Evolutionary conservation across 2,329 filamentous ascomycete genomes (phyloP), one percentile per base, ranked within the genome.

Genomic region (Calcarisporium arbuscula): DNA sequence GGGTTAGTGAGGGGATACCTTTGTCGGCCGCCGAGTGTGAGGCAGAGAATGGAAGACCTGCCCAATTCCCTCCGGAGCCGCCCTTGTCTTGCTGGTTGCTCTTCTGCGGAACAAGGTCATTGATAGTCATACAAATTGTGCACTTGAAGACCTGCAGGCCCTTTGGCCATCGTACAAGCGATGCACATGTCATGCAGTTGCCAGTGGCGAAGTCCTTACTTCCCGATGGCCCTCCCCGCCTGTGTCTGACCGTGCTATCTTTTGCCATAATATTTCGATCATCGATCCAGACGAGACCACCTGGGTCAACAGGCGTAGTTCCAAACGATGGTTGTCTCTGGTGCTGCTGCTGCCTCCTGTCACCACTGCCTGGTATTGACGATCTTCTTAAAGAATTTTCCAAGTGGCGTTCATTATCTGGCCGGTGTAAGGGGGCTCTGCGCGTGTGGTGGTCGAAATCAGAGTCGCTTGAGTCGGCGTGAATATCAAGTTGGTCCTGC

Each of bases 181-280:
- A 83, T 49, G 82, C 84, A 57, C 88, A 95, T 21, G 87, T 89
- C 75, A 90, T 88, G 56, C 88, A 95, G 48, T 77, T 80, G 16
- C 85, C 83, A 20, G 77, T 80, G 19, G 70, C 67, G 50, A 82
- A 75, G 46, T 85, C 77, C 46, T 70, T 76, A 44, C 56, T 64
- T 20, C 54, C 57, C 9, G 43, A 32, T 6, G 43, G 48, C 8
- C 43, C 67, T 56, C 49, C 62, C 32, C 53, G 45, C 19, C 44
- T 51, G 30, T 58, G 51, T 32, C 50, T 50, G 31, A 23, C 19
- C 27, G 18, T 38, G 32, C 32, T 39, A 8, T 40, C 37, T 15
- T 30, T 38, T 5, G 40, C 32, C 36, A 43, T 34, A 28, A 51
- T 48, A 33, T 42, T 43, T 22, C 40, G 43, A 28, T 59, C 38